These are phyloP conservation scores for Backusella westeae DNA, from an alignment of 192 early-diverging fungal genomes.

Conservation along the genomic window DNA sequence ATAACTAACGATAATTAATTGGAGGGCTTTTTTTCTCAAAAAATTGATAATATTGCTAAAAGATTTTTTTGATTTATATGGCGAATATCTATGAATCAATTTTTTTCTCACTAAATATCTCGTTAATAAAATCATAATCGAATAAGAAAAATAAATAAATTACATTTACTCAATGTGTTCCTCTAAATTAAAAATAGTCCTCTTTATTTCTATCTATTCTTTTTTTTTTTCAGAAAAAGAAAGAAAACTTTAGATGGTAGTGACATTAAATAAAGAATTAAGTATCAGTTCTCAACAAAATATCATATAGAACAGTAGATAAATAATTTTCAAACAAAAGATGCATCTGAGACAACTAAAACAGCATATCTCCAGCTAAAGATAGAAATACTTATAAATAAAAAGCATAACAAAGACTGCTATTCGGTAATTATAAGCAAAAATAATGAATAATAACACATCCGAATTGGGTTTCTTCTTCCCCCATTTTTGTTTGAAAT, in stretches of 20 bases:
- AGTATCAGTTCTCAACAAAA: background rate
- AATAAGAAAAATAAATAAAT: background rate
- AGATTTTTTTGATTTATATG: too few species aligned
- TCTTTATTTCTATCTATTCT: background rate
- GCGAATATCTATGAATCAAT: too few species aligned
- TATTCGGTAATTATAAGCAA: background rate
- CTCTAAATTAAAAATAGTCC: background rate
- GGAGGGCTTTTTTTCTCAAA: too few species aligned
- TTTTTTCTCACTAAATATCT: too few species aligned
- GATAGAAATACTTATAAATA: background rate
- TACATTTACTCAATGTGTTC: background rate
- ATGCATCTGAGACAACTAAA: background rate
- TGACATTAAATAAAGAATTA: background rate
- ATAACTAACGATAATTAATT: too few species aligned
- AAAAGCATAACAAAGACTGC: background rate
- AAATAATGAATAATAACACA: background rate
- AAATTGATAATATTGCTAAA: too few species aligned
- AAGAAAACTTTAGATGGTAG: background rate
- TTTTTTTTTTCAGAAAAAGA: background rate
- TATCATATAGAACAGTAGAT: background rate
- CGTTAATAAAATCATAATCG: too few species aligned
- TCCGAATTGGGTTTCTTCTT: background rate
- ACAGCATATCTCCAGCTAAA: background rate
- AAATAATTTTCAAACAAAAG: background rate
- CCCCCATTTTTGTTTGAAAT: constrained; percentile 8